A percentile compares a stretch with the other conserved stretches of the same genome.
These are phyloP conservation scores for Apophysomyces variabilis DNA, from an alignment of 371 early-diverging fungal species.

Conservation along the genomic window DNA sequence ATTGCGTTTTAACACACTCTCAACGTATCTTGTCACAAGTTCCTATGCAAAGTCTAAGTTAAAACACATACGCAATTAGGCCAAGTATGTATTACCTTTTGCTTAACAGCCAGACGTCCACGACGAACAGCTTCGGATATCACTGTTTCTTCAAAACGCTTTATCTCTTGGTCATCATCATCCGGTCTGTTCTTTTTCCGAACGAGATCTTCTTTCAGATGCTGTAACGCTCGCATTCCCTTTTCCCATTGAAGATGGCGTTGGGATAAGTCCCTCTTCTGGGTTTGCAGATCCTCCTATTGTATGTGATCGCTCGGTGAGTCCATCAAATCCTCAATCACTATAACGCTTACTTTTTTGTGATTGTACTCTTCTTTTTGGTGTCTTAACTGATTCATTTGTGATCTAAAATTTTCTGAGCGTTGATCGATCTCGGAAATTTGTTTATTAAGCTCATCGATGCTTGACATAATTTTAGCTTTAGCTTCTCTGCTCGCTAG, in stretches of 20 bases:
- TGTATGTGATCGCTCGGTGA: not conserved
- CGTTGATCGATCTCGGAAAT: slow-evolving; percentile 11
- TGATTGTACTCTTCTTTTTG: slow-evolving; percentile 27
- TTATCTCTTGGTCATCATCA: not conserved
- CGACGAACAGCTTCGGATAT: slow-evolving; percentile 15
- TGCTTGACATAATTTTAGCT: not conserved
- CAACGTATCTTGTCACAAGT: slow-evolving; percentile 14
- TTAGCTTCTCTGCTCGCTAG: not conserved
- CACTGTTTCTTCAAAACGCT: slow-evolving; percentile 17
- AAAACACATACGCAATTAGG: not conserved
- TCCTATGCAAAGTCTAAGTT: slow-evolving; percentile 1
- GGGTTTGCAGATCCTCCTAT: slow-evolving; percentile 29
- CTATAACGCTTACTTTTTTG: slow-evolving; percentile 30
- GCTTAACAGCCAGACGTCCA: slow-evolving; percentile 15
- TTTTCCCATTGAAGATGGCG: slow-evolving; percentile 17
- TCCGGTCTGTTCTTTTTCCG: not conserved
- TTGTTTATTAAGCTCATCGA: slow-evolving; percentile 15
- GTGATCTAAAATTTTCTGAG: slow-evolving; percentile 17
- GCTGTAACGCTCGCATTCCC: slow-evolving; percentile 10
- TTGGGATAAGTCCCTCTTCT: slow-evolving; percentile 27
- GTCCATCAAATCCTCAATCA: not conserved
- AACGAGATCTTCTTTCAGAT: slow-evolving; percentile 12
- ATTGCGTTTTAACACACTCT: slow-evolving; percentile 17
- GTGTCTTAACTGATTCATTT: slow-evolving; percentile 27
- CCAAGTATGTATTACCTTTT: slow-evolving; percentile 4